These are phyloP conservation scores for Primulina huaijiensis DNA, from an alignment of 257 asterid species.

Conservation along the genomic window DNA sequence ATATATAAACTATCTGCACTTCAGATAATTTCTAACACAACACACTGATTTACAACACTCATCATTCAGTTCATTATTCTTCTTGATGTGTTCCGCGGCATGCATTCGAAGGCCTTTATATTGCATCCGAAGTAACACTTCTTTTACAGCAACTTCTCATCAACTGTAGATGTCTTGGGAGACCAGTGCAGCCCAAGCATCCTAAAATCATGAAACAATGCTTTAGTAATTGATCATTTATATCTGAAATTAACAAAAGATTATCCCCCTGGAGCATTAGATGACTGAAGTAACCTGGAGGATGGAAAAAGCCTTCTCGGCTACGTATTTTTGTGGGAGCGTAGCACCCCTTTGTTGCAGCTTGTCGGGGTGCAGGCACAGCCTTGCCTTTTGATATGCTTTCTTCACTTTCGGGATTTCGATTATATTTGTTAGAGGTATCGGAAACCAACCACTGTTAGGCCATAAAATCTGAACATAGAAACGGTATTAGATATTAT, in stretches of 20 bases:
- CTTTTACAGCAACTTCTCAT: conserved; percentile 2
- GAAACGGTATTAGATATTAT: background rate
- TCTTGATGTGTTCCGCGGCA: background rate
- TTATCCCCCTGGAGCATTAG: background rate
- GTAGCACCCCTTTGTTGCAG: conserved; percentile 83
- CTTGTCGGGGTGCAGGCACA: conserved; percentile 80
- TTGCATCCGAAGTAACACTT: background rate
- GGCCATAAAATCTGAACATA: conserved; percentile 61
- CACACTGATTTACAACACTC: conserved; percentile 22
- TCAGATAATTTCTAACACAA: conserved; percentile 15
- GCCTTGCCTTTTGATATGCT: conserved; percentile 73
- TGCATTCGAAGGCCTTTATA: background rate
- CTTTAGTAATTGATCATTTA: background rate
- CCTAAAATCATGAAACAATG: conserved; percentile 35
- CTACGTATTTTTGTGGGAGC: conserved; percentile 51
- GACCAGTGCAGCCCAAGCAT: conserved; percentile 65
- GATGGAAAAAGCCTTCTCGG: conserved; percentile 55
- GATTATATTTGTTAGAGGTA: conserved; percentile 37
- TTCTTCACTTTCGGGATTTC: conserved; percentile 61
- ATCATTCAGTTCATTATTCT: background rate
- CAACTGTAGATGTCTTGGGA: conserved; percentile 36
- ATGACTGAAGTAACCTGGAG: conserved; percentile 50
- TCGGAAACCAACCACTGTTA: conserved; percentile 56
- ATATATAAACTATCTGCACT: background rate
- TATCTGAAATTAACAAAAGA: background rate